Conservation (phyloP, 140 eudicot species). For the Cichorium intybus region DNA sequence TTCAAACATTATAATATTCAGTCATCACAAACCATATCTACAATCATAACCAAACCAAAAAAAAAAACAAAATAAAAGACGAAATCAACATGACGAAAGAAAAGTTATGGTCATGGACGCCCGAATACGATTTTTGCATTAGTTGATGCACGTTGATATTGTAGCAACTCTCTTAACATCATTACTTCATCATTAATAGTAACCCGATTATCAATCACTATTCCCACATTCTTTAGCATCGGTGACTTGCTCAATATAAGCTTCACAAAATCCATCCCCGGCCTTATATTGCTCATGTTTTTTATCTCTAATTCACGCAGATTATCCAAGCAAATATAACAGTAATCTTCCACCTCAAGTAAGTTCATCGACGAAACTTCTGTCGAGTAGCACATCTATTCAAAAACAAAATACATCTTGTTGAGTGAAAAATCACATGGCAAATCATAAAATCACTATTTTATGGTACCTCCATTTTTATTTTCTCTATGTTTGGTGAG, state of each 20-base stretch:
- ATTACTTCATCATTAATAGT: constrained; percentile 1
- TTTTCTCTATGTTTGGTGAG: constrained; percentile 13
- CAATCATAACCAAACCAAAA: constrained; percentile 1
- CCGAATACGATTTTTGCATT: constrained; percentile 1
- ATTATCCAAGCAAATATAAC: constrained; percentile 3
- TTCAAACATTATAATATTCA: constrained; percentile 5
- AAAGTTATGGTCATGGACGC: not conserved
- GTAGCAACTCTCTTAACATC: not conserved
- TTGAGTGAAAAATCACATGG: not conserved
- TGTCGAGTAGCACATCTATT: not conserved
- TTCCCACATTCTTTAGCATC: constrained; percentile 19
- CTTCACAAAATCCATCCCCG: constrained; percentile 23
- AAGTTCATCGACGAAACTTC: constrained; percentile 6
- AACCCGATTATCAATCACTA: not conserved
- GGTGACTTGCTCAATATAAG: constrained; percentile 20
- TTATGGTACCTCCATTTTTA: constrained; percentile 17
- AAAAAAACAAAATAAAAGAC: not conserved
- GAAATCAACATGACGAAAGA: not conserved
- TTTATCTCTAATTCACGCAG: constrained; percentile 8
- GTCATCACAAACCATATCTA: not conserved
- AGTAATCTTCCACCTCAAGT: constrained; percentile 11
- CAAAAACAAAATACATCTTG: not conserved
- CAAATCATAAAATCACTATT: not conserved
- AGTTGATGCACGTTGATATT: constrained; percentile 15
- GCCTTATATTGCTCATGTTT: not conserved